These are phyloP conservation scores for Pythium sukuiense DNA, from an alignment of 352 stramenopile genomes.

Conservation along the genomic window DNA sequence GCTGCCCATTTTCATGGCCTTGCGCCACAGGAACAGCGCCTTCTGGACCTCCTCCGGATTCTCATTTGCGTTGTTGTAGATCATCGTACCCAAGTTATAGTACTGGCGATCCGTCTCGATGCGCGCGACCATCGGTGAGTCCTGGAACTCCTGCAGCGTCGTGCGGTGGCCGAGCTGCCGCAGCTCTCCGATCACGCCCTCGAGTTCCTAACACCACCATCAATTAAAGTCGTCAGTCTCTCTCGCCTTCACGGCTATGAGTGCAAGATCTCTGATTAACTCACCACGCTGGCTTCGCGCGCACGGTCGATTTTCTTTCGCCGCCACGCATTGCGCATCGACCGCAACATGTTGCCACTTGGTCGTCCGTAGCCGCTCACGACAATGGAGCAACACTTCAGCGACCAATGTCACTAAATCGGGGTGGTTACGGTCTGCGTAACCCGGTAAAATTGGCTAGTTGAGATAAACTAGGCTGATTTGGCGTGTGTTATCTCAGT, in stretches of 20 bases:
- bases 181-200: slow-evolving; percentile 56
- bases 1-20: slow-evolving; percentile 84
- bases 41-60: slow-evolving; percentile 69
- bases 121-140: slow-evolving; percentile 56
- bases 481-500: slow-evolving; percentile 19
- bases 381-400: not conserved
- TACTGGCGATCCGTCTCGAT: slow-evolving; percentile 60
- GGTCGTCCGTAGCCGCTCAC: not conserved
- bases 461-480: slow-evolving; percentile 16
- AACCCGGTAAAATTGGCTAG: not conserved
- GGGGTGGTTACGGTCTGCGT: not conserved
- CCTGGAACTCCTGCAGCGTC: slow-evolving; percentile 73
- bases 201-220: slow-evolving; percentile 42
- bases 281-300: slow-evolving; percentile 48
- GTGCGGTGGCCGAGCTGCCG: slow-evolving; percentile 49
- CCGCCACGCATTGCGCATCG: slow-evolving; percentile 36
- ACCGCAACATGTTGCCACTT: slow-evolving; percentile 18
- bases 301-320: slow-evolving; percentile 40
- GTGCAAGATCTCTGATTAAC: not conserved
- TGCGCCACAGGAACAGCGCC: slow-evolving; percentile 75
- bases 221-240: not conserved
- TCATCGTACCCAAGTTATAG: slow-evolving; percentile 78
- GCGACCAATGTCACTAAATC: slow-evolving; percentile 1
- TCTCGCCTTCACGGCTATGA: not conserved
- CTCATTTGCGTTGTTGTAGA: slow-evolving; percentile 74